Evolutionary conservation across 306 rosid species (phyloP).

Genomic region (Purshia tridentata): DNA sequence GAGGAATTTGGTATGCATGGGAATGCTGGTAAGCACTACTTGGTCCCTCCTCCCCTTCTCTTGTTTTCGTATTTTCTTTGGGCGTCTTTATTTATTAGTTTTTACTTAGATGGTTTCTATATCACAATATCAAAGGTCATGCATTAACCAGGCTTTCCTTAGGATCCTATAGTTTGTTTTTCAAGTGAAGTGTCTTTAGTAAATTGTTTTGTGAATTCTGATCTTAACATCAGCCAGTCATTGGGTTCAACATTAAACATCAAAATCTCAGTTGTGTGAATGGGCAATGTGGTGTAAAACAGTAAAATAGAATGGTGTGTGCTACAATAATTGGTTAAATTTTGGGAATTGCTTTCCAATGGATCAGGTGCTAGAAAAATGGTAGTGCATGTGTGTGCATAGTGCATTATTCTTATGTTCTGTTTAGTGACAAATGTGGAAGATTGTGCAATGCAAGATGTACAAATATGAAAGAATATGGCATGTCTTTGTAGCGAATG

Average conservation of each 20-base stretch:
- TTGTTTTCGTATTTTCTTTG: background rate
- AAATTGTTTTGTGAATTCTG: background rate
- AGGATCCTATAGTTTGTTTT: background rate
- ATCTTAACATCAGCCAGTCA: background rate
- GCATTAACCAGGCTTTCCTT: background rate
- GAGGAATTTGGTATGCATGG: constrained; percentile 31
- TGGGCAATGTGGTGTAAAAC: background rate
- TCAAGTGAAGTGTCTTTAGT: background rate
- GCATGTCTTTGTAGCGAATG: no score
- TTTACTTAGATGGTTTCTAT: background rate
- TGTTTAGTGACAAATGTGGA: background rate
- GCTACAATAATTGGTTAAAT: background rate
- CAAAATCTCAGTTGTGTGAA: background rate
- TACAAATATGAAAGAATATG: background rate
- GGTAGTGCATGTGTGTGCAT: background rate
- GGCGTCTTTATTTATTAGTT: background rate
- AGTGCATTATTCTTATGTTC: background rate
- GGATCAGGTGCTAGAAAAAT: background rate
- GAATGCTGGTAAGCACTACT: constrained; percentile 21
- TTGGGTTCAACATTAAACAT: no score
- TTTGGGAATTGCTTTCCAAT: background rate
- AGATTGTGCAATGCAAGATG: no score
- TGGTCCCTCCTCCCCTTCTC: background rate
- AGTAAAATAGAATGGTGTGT: background rate
- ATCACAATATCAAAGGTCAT: background rate